A percentile compares a stretch with the other conserved stretches of the same genome.
Conservation (phyloP, 1,284 basidiomycete species). For the Xerocomus nothofagi region DNA sequence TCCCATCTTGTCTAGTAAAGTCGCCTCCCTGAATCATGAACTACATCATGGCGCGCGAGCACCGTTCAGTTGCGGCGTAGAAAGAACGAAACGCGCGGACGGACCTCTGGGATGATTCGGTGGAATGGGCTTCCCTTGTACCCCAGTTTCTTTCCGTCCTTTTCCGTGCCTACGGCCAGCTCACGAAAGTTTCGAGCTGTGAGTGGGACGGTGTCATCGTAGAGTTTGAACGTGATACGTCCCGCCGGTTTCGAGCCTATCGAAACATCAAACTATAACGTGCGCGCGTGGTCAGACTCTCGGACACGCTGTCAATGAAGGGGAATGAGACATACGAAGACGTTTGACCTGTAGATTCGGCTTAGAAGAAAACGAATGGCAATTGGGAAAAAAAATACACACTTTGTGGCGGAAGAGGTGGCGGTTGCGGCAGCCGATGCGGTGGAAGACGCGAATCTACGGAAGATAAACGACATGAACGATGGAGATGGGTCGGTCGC, state of each 20-base stretch:
- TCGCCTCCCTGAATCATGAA: slow-evolving; percentile 89
- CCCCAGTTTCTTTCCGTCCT: slow-evolving; percentile 54
- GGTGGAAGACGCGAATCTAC: slow-evolving; percentile 30
- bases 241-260: slow-evolving; percentile 71
- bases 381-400: background rate
- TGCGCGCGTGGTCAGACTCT: background rate
- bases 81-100: background rate
- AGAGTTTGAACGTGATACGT: slow-evolving; percentile 74
- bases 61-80: background rate
- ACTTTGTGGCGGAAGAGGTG: slow-evolving; percentile 31
- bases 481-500: slow-evolving; percentile 16
- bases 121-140: slow-evolving; percentile 77
- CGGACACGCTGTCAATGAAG: background rate
- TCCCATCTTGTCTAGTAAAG: slow-evolving; percentile 74
- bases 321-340: slow-evolving; percentile 45
- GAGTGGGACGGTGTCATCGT: slow-evolving; percentile 65
- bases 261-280: slow-evolving; percentile 76
- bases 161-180: slow-evolving; percentile 69
- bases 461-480: slow-evolving; percentile 33
- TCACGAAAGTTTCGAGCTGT: slow-evolving; percentile 83
- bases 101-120: slow-evolving; percentile 72
- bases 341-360: slow-evolving; percentile 42
- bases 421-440: slow-evolving; percentile 22
- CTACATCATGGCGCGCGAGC: slow-evolving; percentile 35
- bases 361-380: slow-evolving; percentile 8